These are phyloP conservation scores for Pichia cactophila DNA, from an alignment of 1,139 yeast genomes.

Conservation along the genomic window DNA sequence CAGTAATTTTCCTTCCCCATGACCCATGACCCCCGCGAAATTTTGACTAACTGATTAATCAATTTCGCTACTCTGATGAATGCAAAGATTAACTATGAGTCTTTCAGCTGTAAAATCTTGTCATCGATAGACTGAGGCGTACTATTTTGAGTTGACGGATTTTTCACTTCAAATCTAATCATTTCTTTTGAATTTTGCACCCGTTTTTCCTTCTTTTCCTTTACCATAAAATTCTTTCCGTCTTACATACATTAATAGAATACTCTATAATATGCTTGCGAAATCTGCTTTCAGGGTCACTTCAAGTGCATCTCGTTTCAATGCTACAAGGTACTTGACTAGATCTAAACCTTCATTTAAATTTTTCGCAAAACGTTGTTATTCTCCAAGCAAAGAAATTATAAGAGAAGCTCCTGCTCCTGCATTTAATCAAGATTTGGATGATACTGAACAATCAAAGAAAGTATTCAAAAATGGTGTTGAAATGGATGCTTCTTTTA, in stretches of 20 bases:
- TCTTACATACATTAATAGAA: not conserved
- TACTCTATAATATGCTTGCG: conserved; percentile 4
- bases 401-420: conserved; percentile 29
- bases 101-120: no score
- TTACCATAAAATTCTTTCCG: not conserved
- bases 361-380: not conserved
- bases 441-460: not conserved
- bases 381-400: conserved; percentile 16
- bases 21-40: not conserved
- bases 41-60: not conserved
- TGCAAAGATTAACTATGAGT: no score
- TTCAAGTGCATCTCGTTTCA: conserved; percentile 2
- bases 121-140: no score
- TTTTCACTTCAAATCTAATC: not conserved
- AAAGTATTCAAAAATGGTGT: not conserved
- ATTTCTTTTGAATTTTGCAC: not conserved
- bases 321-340: conserved; percentile 1
- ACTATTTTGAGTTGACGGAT: not conserved
- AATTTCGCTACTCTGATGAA: no score
- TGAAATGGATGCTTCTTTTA: conserved; percentile 73
- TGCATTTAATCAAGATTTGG: conserved; percentile 16
- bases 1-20: no score
- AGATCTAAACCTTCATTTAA: not conserved
- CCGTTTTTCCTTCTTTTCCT: not conserved
- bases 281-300: conserved; percentile 5